phyloP scores from a whole-genome alignment of 768 basidiomycete species.

The Podaxis sp. region DNA sequence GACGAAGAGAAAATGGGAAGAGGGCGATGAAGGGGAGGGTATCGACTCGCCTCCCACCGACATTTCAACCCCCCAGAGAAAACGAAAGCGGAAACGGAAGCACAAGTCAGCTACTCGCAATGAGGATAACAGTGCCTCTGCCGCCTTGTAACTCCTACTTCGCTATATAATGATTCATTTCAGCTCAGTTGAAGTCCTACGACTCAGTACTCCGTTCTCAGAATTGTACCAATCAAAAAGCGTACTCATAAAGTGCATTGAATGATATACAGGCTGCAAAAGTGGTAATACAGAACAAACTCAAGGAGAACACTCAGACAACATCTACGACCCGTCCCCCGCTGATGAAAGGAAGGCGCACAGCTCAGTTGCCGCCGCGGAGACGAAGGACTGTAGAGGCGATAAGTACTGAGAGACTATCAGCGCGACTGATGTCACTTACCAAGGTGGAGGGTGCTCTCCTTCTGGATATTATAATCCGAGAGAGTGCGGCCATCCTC shows the following conservation, averaged over 20 bases:
- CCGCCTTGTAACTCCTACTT: too few species aligned
- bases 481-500: conserved; percentile 78
- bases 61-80: neutral
- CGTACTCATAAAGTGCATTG: too few species aligned
- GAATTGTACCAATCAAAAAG: too few species aligned
- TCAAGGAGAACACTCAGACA: neutral
- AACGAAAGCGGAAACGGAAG: conserved; percentile 24
- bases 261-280: too few species aligned
- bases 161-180: too few species aligned
- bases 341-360: too few species aligned
- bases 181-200: too few species aligned
- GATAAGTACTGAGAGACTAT: neutral
- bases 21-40: conserved; percentile 18
- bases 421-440: conserved; percentile 14
- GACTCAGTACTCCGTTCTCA: too few species aligned
- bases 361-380: conserved; percentile 59
- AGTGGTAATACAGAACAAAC: neutral
- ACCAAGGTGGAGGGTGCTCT: conserved; percentile 65
- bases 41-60: neutral
- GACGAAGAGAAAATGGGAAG: conserved; percentile 29
- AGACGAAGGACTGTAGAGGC: conserved; percentile 61
- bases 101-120: conserved; percentile 9
- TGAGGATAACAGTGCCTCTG: neutral
- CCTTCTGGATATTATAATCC: conserved; percentile 78
- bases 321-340: too few species aligned